phyloP scores from a whole-genome alignment of 1,284 basidiomycete species.

The Apiotrichum gamsii region DNA sequence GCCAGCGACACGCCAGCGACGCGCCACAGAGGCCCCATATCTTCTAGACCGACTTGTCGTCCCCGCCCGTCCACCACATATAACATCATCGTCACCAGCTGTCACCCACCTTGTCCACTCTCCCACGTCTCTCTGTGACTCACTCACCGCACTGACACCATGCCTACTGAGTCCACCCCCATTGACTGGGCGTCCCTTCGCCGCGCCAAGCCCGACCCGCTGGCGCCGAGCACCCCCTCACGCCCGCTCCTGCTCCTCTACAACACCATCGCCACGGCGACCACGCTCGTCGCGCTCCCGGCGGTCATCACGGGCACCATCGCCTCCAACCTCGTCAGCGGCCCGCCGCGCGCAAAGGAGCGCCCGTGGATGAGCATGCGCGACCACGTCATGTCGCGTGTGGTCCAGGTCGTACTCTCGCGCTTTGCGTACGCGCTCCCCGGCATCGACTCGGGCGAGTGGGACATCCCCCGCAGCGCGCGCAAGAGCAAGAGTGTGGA shows the following conservation, averaged over 20 bases:
- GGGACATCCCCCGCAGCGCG: neutral
- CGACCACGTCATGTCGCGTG: neutral
- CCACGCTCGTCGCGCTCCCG: conserved; percentile 1
- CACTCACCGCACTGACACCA: no score
- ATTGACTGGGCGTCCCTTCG: conserved; percentile 3
- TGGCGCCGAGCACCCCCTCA: conserved; percentile 2
- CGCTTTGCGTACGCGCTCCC: neutral
- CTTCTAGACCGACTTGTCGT: no score
- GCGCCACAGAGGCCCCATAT: no score
- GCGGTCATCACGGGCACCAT: conserved; percentile 3
- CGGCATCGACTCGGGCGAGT: neutral
- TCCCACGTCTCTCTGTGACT: no score
- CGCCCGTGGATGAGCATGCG: neutral
- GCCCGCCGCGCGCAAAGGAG: neutral
- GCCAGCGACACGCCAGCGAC: no score
- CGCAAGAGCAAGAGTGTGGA: neutral
- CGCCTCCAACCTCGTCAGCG: neutral
- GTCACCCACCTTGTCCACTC: no score
- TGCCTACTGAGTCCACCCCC: no score
- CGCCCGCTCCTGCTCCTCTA: neutral
- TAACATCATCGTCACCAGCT: no score
- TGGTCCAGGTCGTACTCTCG: neutral
- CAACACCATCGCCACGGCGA: neutral
- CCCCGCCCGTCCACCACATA: no score
- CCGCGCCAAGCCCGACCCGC: conserved; percentile 4